These are phyloP conservation scores for Linum tenue DNA, from an alignment of 345 rosid genomes.

Conservation along the genomic window DNA sequence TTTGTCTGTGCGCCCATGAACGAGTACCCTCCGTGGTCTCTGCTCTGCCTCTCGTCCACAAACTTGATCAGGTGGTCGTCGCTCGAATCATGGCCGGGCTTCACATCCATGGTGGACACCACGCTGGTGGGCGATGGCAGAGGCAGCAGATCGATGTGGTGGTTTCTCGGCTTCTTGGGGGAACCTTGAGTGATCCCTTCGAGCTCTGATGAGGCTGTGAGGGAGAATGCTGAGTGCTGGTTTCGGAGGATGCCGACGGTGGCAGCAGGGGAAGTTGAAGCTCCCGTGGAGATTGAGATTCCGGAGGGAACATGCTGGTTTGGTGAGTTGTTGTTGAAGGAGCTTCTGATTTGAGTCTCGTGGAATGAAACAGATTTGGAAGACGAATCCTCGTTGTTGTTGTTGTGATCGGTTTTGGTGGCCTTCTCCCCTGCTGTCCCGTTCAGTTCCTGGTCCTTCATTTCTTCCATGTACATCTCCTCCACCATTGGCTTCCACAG, in stretches of 20 bases:
- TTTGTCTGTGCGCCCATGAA: conserved; percentile 60
- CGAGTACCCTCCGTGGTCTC: conserved; percentile 50
- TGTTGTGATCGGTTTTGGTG: conserved; percentile 46
- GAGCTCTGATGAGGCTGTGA: conserved; percentile 59
- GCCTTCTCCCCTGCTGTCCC: conserved; percentile 48
- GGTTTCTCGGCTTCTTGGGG: conserved; percentile 61
- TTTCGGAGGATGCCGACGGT: no score
- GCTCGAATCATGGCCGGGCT: conserved; percentile 16
- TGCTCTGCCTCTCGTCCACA: conserved; percentile 43
- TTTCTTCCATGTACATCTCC: conserved; percentile 89
- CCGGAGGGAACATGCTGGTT: conserved; percentile 29
- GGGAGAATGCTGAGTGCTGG: conserved; percentile 37
- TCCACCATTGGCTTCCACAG: conserved; percentile 99
- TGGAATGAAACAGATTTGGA: conserved; percentile 41
- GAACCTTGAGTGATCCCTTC: conserved; percentile 70
- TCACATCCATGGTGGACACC: no score
- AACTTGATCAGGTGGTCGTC: conserved; percentile 53
- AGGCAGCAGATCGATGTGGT: conserved; percentile 34
- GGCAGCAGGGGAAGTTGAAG: neutral
- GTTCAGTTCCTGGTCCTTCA: conserved; percentile 63
- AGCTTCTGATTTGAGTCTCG: conserved; percentile 32
- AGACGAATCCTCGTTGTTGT: conserved; percentile 51
- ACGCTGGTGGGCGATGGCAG: conserved; percentile 15
- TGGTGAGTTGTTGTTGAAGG: conserved; percentile 21
- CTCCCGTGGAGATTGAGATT: conserved; percentile 35